Base-by-base conservation (phyloP, 225 moss, liverwort and hornwort genomes). In the Physcomitrellopsis africana region DNA sequence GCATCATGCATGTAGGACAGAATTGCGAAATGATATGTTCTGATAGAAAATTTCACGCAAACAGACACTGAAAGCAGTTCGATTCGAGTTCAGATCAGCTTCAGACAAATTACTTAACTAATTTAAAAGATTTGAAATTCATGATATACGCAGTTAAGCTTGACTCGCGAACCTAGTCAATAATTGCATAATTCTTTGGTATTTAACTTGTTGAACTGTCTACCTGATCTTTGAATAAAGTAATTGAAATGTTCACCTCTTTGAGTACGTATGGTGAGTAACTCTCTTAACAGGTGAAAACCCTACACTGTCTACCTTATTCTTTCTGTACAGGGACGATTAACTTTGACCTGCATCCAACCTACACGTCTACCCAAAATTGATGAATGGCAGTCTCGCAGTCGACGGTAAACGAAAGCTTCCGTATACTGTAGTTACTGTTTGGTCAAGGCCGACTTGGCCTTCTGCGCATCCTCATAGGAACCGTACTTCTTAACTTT, bases 401-500 rank as follows among this genome's bases (percentile, higher is more conserved):
- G 19, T 63, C 67, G 54, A 43, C 32, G 51, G 45, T 43, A 43
- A 1, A 45, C 59, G n/a, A 59, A 20, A 68, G 57, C 12, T 63
- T 13, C 32, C 12, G 23, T 11, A 41, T 70, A 8, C 65, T 59
- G 32, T 20, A 7, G 22, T 78, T 68, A 79, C 68, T 83, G 81
- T 46, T 81, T 86, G 64, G 70, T 61, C 76, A 76, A 57, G 16
- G 83, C 70, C 65, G 84, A 73, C 79, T 79, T 86, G 55, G 51
- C 83, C 81, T 81, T 86, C 49, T 86, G 83, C 8, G 81, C 76
- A 66, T 84, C 88, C 73, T 89, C 79, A 75, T 86, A 83, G 17
- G 88, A 81, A 5, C 88, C 88, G 54, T 89, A 89, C 60, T 89
- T 89, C 70, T 86, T 89, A 7, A 89, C 82, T 77, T 84, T 89